Evolutionary conservation across 257 asterid species (phyloP).

Genomic region (Ehretia macrophylla): DNA sequence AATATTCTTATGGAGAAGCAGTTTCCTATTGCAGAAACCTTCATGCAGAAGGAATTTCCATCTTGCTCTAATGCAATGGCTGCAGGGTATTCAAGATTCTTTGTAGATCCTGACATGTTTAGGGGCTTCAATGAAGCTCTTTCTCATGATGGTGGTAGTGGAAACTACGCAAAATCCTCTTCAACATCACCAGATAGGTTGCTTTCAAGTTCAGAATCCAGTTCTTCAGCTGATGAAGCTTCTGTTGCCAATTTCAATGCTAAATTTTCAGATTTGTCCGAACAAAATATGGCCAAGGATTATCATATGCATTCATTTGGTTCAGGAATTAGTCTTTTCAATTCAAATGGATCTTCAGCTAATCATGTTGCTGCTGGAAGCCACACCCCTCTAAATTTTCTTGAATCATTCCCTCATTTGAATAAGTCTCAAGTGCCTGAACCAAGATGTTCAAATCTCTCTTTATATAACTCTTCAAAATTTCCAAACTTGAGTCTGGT

Average conservation of each 20-base stretch:
- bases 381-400: constrained; percentile 27
- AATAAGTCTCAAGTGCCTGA: constrained; percentile 8
- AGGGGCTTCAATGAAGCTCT: constrained; percentile 11
- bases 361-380: constrained; percentile 17
- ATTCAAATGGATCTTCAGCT: constrained; percentile 15
- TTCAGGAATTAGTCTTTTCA: constrained; percentile 11
- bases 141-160: background rate
- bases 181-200: constrained; percentile 8
- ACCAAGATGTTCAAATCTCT: constrained; percentile 13
- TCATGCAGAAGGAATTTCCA: constrained; percentile 42
- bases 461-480: constrained; percentile 13
- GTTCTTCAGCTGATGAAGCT: constrained; percentile 21
- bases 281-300: constrained; percentile 22
- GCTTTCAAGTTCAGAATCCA: constrained; percentile 29
- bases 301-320: constrained; percentile 23
- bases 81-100: constrained; percentile 17
- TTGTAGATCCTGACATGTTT: constrained; percentile 23
- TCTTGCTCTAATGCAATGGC: constrained; percentile 23
- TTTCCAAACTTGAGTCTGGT: constrained; percentile 42
- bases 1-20: constrained; percentile 25
- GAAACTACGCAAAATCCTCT: background rate
- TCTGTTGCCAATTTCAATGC: constrained; percentile 17
- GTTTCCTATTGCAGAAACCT: constrained; percentile 33
- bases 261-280: constrained; percentile 25
- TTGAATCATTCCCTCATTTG: constrained; percentile 24